phyloP scores from a whole-genome alignment of 2,329 filamentous ascomycete genomes.

The Fusarium incarnatum region DNA sequence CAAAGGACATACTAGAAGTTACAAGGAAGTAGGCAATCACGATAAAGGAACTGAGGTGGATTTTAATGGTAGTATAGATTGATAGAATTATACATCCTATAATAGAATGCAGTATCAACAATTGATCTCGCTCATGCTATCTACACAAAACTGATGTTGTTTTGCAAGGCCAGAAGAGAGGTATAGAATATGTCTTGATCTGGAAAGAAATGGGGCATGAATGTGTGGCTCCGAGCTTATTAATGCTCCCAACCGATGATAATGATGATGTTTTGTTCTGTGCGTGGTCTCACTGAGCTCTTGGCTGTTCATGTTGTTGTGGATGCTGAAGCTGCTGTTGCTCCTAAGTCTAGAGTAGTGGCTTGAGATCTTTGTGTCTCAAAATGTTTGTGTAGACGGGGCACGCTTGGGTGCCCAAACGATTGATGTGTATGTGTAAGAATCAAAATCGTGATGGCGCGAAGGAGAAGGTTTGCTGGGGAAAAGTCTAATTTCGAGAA shows the following conservation, averaged over 20 bases:
- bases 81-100: background rate
- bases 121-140: background rate
- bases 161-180: background rate
- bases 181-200: background rate
- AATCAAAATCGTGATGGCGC: background rate
- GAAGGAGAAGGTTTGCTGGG: background rate
- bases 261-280: background rate
- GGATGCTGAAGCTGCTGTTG: too few relatives aligned
- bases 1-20: background rate
- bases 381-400: background rate
- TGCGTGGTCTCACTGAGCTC: background rate
- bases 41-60: background rate
- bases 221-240: background rate
- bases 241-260: background rate
- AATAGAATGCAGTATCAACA: background rate
- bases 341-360: too few relatives aligned
- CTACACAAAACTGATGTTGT: background rate
- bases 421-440: background rate
- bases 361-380: background rate
- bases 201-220: background rate
- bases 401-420: background rate
- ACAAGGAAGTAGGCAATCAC: background rate
- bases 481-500: rapidly evolving
- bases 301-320: too few relatives aligned
- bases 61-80: background rate